These are phyloP conservation scores for Cladophialophora yegresii DNA, from an alignment of 2,329 filamentous ascomycete species.

Conservation along the genomic window DNA sequence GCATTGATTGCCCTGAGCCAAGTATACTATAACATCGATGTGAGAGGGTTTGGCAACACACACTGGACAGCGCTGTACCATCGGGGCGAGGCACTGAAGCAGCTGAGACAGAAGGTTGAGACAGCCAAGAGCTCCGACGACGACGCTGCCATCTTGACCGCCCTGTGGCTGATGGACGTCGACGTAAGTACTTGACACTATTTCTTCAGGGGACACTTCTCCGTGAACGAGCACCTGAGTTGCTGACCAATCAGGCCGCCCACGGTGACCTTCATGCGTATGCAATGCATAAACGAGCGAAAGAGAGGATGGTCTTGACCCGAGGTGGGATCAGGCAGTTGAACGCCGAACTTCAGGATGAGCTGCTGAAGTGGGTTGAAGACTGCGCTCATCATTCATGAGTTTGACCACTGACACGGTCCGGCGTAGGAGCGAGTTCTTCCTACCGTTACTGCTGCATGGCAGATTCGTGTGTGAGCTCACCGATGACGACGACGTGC, in stretches of 20 bases:
- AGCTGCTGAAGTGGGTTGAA: slow-evolving; percentile 25
- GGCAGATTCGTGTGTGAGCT: slow-evolving; percentile 24
- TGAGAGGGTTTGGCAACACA: slow-evolving; percentile 22
- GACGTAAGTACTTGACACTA: slow-evolving; percentile 14
- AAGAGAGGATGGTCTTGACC: slow-evolving; percentile 26
- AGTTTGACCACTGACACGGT: not conserved
- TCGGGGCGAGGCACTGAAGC: slow-evolving; percentile 25
- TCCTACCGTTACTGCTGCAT: slow-evolving; percentile 24
- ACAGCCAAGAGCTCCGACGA: slow-evolving; percentile 19
- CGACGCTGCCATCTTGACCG: slow-evolving; percentile 28
- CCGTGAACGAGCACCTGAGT: not conserved
- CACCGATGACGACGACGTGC: slow-evolving; percentile 20
- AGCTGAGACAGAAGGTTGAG: slow-evolving; percentile 26
- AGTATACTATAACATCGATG: slow-evolving; percentile 30
- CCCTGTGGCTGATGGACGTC: slow-evolving; percentile 31
- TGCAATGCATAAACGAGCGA: slow-evolving; percentile 28
- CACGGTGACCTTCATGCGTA: slow-evolving; percentile 25
- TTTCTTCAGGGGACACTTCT: not conserved
- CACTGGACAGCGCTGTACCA: slow-evolving; percentile 25
- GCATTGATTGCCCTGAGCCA: slow-evolving; percentile 26
- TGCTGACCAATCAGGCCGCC: slow-evolving; percentile 13
- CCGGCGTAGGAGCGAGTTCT: slow-evolving; percentile 25
- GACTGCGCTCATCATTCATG: not conserved
- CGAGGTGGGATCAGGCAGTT: slow-evolving; percentile 25
- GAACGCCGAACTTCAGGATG: slow-evolving; percentile 24